Evolutionary conservation across 768 basidiomycete species (phyloP), one percentile per base, ranked within the genome.

Genomic region (Mycena polygramma): DNA sequence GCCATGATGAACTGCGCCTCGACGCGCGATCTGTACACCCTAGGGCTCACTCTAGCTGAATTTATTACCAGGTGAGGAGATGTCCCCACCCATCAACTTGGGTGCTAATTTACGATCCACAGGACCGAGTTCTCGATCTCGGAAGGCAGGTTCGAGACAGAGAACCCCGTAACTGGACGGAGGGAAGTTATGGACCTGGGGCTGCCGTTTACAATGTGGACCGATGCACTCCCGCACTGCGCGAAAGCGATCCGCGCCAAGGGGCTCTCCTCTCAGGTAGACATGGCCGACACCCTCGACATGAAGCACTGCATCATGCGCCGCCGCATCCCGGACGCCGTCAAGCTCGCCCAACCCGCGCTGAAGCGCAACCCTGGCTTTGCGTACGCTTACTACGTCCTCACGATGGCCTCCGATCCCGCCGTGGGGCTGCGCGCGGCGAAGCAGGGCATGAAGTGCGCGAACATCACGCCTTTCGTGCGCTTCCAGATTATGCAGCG

Each of bases 381-480:
- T 30, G 88, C 88, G 4, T 92, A 91, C 76, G 91, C 87, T 76
- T 89, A 91, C 68, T 91, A 92, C 69, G 87, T 86, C 22, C 82
- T 90, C 68, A 85, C 87, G 0, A 80, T 92, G 35, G 83, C 84
- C 0, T 78, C 83, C 1, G 83, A 91, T 68, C 75, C 80, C 48
- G 80, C 83, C 8, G 81, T 83, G n/a, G 90, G 88, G 1, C 80
- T 92, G 30, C 85, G 88, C 10, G 88, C 85, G 0, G 87, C 89
- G 69, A 91, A 92, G 82, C 89, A 92, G 75, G 91, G 91, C 1
- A 70, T 92, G 73, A 90, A 89, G 75, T 87, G 88, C 80, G 84
- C 83, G 68, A 76, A 81, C 19, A 84, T 82, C 17, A 85, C 89
- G 17, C 84, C 87, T 4, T 92, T 91, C 68, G 77, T 92, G 8